phyloP scores from a whole-genome alignment of 208 protist genomes.

The Leishmania turanica region DNA sequence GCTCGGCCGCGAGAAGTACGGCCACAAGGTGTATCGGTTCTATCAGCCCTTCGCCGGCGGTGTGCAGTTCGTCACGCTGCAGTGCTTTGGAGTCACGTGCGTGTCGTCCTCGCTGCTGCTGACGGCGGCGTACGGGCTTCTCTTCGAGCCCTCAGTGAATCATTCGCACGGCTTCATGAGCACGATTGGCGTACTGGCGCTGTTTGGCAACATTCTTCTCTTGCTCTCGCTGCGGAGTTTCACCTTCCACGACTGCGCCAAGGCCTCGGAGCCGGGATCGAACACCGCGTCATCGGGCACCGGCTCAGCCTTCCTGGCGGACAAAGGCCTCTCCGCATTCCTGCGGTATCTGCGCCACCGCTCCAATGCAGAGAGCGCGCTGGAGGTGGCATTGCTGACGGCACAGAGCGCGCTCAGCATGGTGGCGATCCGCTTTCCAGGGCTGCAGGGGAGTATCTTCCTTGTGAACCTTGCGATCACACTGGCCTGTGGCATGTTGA shows the following conservation, averaged over 20 bases:
- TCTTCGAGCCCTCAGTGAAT: conserved; percentile 28
- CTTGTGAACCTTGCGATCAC: conserved; percentile 47
- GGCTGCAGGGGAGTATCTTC: conserved; percentile 23
- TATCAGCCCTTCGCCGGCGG: conserved; percentile 87
- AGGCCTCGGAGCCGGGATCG: background rate
- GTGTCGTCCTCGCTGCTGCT: conserved; percentile 33
- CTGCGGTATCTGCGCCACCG: conserved; percentile 43
- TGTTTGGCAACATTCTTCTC: conserved; percentile 63
- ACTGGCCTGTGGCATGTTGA: conserved; percentile 40
- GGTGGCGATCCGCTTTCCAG: conserved; percentile 26
- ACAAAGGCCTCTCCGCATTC: conserved; percentile 14
- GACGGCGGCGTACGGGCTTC: conserved; percentile 30
- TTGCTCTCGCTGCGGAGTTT: conserved; percentile 66
- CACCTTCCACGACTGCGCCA: conserved; percentile 14
- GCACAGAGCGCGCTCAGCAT: conserved; percentile 43
- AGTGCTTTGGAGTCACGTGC: conserved; percentile 60
- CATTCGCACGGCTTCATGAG: conserved; percentile 48
- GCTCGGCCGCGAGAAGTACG: conserved; percentile 47
- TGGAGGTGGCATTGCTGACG: conserved; percentile 51
- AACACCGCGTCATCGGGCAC: conserved; percentile 7
- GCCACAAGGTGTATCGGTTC: conserved; percentile 51
- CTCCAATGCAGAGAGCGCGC: conserved; percentile 64
- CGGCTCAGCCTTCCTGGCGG: conserved; percentile 15
- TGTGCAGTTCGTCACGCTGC: conserved; percentile 69
- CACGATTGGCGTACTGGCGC: conserved; percentile 33